Evolutionary conservation across 164 flowering plant genomes (phyloP), one percentile per base, ranked within the genome.

Genomic region (Sedum album): DNA sequence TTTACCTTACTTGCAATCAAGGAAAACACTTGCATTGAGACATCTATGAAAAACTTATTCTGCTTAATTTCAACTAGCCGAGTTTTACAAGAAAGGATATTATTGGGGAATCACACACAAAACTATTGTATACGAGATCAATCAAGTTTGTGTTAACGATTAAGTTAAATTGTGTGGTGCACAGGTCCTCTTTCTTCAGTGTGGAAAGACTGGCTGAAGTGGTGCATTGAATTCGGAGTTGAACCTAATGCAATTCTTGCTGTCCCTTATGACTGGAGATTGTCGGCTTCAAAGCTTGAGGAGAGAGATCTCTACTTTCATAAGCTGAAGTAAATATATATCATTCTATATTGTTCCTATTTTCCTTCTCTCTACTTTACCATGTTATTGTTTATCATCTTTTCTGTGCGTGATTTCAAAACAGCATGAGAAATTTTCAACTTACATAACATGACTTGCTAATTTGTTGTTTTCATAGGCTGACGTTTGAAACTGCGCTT

Each of bases 391-490:
- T 35, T 35, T 35, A 3, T 35, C 38, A 3, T 3, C 3, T 35
- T 35, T 35, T 7, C 7, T 7, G 5, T 35, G 7, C 7, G 38
- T 35, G 38, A 35, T 35, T 3, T 35, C 5, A 7, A 7, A n/a
- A 35, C 38, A 3, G 38, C 38, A 35, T 35, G 38, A 35, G 38
- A 35, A 35, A 35, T 3, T 35, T 35, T 35, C 7, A 7, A 35
- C 38, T 3, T 35, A 35, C 7, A 35, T 61, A 61, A 41, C 2
- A 7, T 41, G 14, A 41, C 11, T 2, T 13, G 8, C 11, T 13
- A 41, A 7, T 2, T 2, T 41, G 46, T 41, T 41, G 46, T 41
- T 7, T 41, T 41, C 41, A 35, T 88, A 41, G 46, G 46, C 15
- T 41, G 46, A 41, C 46, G 11, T 41, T 41, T 41, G 46, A 41